Conservation (phyloP, 495 filamentous ascomycete genomes). For the Xylaria bambusicola region DNA sequence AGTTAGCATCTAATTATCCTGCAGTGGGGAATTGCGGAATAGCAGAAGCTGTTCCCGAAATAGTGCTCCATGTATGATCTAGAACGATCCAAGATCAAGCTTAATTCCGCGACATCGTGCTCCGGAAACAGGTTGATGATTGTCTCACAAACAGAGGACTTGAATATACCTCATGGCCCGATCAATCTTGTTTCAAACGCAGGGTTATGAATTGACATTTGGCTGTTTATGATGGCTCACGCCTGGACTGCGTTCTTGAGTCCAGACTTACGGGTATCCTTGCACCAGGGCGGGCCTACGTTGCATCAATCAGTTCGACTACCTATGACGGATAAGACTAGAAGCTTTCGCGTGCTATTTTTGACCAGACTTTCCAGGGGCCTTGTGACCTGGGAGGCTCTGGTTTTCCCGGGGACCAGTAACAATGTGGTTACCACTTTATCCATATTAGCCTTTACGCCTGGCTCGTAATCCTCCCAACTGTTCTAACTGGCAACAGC, state of each 20-base stretch:
- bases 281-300: conserved; percentile 7
- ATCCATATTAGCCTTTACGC: conserved; percentile 19
- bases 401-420: conserved; percentile 11
- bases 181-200: not conserved
- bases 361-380: conserved; percentile 6
- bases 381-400: not conserved
- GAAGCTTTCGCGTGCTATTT: conserved; percentile 22
- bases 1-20: conserved; percentile 14
- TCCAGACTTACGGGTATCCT: conserved; percentile 26
- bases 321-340: conserved; percentile 6
- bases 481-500: not conserved
- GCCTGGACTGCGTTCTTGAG: conserved; percentile 30
- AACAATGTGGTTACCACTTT: conserved; percentile 4
- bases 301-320: conserved; percentile 28
- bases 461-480: conserved; percentile 3
- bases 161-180: not conserved
- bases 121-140: not conserved
- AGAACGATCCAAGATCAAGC: conserved; percentile 22
- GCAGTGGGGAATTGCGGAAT: conserved; percentile 7
- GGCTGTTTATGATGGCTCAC: conserved; percentile 24
- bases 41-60: conserved; percentile 22
- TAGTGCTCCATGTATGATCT: conserved; percentile 23
- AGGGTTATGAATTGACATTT: conserved; percentile 17
- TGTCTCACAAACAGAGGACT: too few species aligned
- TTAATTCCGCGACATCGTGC: conserved; percentile 8